These are phyloP conservation scores for Parascedosporium putredinis DNA, from an alignment of 2,329 filamentous ascomycete genomes.

Conservation along the genomic window DNA sequence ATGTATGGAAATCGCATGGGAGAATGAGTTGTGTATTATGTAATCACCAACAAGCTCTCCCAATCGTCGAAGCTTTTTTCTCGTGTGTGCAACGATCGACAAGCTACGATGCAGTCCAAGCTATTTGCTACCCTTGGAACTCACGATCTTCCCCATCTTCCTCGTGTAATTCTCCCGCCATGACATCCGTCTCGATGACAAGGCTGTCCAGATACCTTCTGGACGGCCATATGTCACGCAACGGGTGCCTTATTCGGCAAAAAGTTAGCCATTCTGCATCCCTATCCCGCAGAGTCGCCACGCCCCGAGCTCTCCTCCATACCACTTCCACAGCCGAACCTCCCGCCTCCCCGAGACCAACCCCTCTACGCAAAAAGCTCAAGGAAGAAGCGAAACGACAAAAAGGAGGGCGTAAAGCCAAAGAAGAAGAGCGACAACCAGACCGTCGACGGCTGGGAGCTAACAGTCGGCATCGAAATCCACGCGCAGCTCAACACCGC, in stretches of 20 bases:
- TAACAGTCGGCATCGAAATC: constrained; percentile 94
- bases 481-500: constrained; percentile 90
- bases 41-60: too few relatives aligned
- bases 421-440: constrained; percentile 36
- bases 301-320: constrained; percentile 19
- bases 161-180: constrained; percentile 18
- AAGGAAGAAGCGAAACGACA: constrained; percentile 62
- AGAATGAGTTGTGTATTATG: too few relatives aligned
- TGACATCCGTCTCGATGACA: constrained; percentile 33
- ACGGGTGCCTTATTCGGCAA: constrained; percentile 25
- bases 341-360: constrained; percentile 15
- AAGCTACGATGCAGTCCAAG: too few relatives aligned
- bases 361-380: constrained; percentile 59
- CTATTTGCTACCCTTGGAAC: too few relatives aligned
- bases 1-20: too few relatives aligned
- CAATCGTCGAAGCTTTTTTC: too few relatives aligned
- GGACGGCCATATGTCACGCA: constrained; percentile 29
- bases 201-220: constrained; percentile 40
- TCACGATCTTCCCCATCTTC: too few relatives aligned
- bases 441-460: constrained; percentile 65
- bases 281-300: constrained; percentile 11
- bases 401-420: constrained; percentile 47
- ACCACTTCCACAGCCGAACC: constrained; percentile 12
- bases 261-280: background rate
- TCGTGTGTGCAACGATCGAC: too few relatives aligned